These are phyloP conservation scores for Gynostemma pentaphyllum DNA, from an alignment of 306 rosid genomes.

Conservation along the genomic window DNA sequence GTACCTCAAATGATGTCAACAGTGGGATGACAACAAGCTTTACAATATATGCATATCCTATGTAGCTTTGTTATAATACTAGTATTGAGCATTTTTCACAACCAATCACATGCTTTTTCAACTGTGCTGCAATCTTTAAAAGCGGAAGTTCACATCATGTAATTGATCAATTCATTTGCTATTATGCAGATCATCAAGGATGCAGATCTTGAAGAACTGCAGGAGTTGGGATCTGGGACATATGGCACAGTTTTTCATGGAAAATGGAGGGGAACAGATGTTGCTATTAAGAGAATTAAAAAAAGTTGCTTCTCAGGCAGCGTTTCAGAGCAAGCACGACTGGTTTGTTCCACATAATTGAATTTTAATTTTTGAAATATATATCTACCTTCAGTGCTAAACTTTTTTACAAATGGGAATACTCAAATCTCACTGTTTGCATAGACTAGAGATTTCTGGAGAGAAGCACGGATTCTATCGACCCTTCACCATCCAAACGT, in stretches of 20 bases:
- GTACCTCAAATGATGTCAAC: neutral
- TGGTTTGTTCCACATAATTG: conserved; percentile 41
- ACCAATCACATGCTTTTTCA: too few species aligned
- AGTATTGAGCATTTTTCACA: neutral
- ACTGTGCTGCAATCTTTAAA: neutral
- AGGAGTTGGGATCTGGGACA: conserved; percentile 91
- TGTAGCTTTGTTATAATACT: neutral
- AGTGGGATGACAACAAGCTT: neutral
- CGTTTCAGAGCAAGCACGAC: conserved; percentile 78
- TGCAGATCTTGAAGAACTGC: conserved; percentile 70
- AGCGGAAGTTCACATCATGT: conserved; percentile 1
- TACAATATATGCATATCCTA: neutral
- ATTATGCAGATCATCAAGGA: conserved; percentile 66
- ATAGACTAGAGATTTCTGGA: conserved; percentile 86
- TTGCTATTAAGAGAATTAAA: conserved; percentile 89
- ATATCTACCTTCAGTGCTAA: conserved; percentile 3
- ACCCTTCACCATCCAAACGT: conserved; percentile 98
- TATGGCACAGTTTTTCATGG: conserved; percentile 96
- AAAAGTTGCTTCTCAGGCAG: conserved; percentile 83
- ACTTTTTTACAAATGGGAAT: conserved; percentile 2
- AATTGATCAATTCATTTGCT: conserved; percentile 14
- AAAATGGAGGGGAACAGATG: conserved; percentile 97
- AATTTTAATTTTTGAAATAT: conserved; percentile 8
- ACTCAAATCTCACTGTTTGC: conserved; percentile 11
- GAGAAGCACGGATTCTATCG: conserved; percentile 87